A percentile compares a stretch with the other conserved stretches of the same genome.
These are phyloP conservation scores for Isatis lusitanica DNA, from an alignment of 441 rosid genomes.

Conservation along the genomic window DNA sequence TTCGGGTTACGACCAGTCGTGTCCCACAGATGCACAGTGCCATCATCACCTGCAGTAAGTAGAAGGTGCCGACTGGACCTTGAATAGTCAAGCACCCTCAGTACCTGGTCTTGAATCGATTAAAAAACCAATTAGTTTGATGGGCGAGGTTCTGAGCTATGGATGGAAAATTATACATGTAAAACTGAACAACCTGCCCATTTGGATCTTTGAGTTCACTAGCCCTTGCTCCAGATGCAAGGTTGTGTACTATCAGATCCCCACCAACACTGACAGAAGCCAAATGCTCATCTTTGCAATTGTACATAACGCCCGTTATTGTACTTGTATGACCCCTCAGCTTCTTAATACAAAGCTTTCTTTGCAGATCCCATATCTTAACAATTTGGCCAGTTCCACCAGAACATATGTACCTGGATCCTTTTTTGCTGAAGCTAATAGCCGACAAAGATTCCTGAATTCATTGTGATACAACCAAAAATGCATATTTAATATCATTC, in stretches of 20 bases:
- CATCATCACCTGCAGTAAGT: constrained; percentile 97
- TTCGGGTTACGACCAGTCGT: constrained; percentile 89
- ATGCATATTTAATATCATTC: background rate
- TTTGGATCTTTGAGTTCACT: constrained; percentile 93
- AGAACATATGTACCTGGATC: constrained; percentile 89
- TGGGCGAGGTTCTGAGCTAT: constrained; percentile 1
- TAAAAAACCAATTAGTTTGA: constrained; percentile 27
- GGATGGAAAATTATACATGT: constrained; percentile 15
- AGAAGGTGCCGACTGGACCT: constrained; percentile 84
- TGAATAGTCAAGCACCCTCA: constrained; percentile 95
- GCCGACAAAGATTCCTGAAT: constrained; percentile 81
- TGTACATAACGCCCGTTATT: constrained; percentile 88
- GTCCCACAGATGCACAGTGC: constrained; percentile 93
- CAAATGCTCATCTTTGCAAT: constrained; percentile 95
- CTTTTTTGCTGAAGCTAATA: constrained; percentile 85
- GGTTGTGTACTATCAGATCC: constrained; percentile 89
- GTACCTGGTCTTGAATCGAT: constrained; percentile 87
- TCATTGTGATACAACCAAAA: constrained; percentile 12
- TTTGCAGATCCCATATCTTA: constrained; percentile 95
- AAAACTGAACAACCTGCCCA: constrained; percentile 76
- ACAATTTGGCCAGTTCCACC: constrained; percentile 92
- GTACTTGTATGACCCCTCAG: constrained; percentile 87
- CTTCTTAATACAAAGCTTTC: constrained; percentile 88
- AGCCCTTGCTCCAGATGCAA: constrained; percentile 85
- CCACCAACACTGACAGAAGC: constrained; percentile 90